These are phyloP conservation scores for Penicillium sp. DNA, from an alignment of 2,329 filamentous ascomycete genomes.

Conservation along the genomic window DNA sequence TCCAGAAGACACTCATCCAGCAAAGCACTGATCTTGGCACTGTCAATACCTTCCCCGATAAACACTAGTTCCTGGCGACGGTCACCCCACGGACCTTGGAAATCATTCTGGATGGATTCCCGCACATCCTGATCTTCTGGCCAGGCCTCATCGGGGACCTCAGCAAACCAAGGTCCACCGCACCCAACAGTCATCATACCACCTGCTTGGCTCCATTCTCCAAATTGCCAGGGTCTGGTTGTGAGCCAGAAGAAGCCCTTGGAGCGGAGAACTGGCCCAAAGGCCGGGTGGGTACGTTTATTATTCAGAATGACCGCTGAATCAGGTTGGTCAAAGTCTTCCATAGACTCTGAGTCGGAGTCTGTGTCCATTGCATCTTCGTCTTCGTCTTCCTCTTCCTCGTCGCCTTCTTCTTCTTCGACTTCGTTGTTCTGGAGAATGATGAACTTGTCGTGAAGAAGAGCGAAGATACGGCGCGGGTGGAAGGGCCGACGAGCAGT, in stretches of 20 bases:
- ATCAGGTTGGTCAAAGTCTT: slow-evolving; percentile 35
- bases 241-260: slow-evolving; percentile 49
- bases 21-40: slow-evolving; percentile 49
- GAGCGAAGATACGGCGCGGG: slow-evolving; percentile 39
- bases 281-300: slow-evolving; percentile 39
- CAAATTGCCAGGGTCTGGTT: slow-evolving; percentile 42
- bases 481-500: slow-evolving; percentile 55
- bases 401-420: slow-evolving; percentile 25
- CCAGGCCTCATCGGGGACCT: slow-evolving; percentile 53
- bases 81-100: slow-evolving; percentile 61
- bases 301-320: slow-evolving; percentile 37
- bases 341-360: slow-evolving; percentile 24
- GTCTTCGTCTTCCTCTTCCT: slow-evolving; percentile 26
- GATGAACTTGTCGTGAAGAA: slow-evolving; percentile 48
- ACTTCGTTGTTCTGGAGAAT: slow-evolving; percentile 39
- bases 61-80: slow-evolving; percentile 70
- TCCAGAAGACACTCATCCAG: slow-evolving; percentile 62
- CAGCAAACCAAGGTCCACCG: slow-evolving; percentile 57
- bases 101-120: slow-evolving; percentile 51
- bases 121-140: slow-evolving; percentile 50
- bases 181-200: slow-evolving; percentile 45
- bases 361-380: slow-evolving; percentile 30
- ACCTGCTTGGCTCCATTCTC: slow-evolving; percentile 48
- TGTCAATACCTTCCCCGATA: slow-evolving; percentile 65
- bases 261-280: slow-evolving; percentile 41